phyloP scores from a whole-genome alignment of 106 monocot genomes.

The Dendrobium catenatum region DNA sequence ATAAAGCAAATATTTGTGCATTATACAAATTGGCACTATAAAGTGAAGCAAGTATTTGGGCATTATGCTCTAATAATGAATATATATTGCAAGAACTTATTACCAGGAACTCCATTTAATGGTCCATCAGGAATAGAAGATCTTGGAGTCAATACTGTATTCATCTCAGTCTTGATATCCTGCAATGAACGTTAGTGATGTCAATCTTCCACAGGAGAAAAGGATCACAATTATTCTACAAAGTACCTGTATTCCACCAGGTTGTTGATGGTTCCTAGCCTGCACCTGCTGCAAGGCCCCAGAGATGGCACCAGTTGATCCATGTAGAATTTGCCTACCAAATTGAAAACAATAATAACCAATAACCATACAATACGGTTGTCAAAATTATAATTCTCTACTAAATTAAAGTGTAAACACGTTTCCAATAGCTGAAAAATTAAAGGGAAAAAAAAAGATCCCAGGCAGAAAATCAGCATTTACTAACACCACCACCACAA shows the following conservation, averaged over 20 bases:
- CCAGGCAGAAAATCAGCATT: not conserved
- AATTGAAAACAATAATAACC: not conserved
- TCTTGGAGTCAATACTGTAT: conserved; percentile 47
- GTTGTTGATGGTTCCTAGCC: conserved; percentile 35
- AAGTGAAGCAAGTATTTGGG: not conserved
- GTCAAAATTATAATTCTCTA: not conserved
- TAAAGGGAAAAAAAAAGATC: not conserved
- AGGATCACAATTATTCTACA: not conserved
- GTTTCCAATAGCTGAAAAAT: not conserved
- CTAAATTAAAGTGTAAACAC: not conserved
- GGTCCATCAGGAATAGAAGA: conserved; percentile 49
- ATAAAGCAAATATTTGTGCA: not conserved
- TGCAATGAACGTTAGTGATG: conserved; percentile 4
- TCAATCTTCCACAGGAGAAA: not conserved
- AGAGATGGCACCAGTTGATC: conserved; percentile 35
- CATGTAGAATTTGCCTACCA: conserved; percentile 63
- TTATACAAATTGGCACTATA: not conserved
- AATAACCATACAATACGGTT: not conserved
- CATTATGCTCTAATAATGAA: not conserved
- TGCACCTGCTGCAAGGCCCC: conserved; percentile 50
- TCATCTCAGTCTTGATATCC: conserved; percentile 65
- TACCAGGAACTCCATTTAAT: conserved; percentile 66
- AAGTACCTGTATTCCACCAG: conserved; percentile 37
- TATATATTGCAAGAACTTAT: not conserved
- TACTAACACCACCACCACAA: not conserved